Evolutionary conservation across 305 asterid species (phyloP).

Genomic region (Plantago lanceolata): DNA sequence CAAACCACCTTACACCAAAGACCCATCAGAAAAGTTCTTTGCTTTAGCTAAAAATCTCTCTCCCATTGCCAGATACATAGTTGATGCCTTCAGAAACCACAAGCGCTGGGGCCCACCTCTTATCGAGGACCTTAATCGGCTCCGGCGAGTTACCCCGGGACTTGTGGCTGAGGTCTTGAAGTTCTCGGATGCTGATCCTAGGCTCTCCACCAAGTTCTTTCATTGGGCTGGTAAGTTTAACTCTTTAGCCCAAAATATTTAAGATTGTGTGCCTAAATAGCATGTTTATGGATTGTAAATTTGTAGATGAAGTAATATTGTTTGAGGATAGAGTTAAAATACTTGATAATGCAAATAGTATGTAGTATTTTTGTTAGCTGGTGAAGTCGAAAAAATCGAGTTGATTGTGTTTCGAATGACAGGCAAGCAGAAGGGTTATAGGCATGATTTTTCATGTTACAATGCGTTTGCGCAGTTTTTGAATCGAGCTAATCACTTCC

Average conservation of each 20-base stretch:
- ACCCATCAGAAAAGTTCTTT: constrained; percentile 71
- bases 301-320: background rate
- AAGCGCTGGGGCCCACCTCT: constrained; percentile 65
- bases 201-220: constrained; percentile 72
- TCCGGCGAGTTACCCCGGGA: constrained; percentile 83
- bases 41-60: constrained; percentile 57
- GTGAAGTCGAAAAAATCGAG: background rate
- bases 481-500: constrained; percentile 69
- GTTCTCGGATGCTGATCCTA: constrained; percentile 67
- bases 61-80: constrained; percentile 75
- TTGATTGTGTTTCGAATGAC: constrained; percentile 24
- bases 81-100: constrained; percentile 72
- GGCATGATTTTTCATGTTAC: constrained; percentile 90
- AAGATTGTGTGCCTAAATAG: background rate
- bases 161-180: constrained; percentile 80
- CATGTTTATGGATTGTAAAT: background rate
- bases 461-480: constrained; percentile 80
- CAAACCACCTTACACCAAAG: constrained; percentile 28
- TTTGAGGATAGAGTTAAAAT: background rate
- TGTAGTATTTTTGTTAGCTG: background rate
- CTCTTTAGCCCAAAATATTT: background rate
- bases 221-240: constrained; percentile 78
- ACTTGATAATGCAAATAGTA: background rate
- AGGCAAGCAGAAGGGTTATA: constrained; percentile 94
- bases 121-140: constrained; percentile 62